Evolutionary conservation across 2,329 filamentous ascomycete species (phyloP).

Genomic region (Sporothrix dimorphospora): DNA sequence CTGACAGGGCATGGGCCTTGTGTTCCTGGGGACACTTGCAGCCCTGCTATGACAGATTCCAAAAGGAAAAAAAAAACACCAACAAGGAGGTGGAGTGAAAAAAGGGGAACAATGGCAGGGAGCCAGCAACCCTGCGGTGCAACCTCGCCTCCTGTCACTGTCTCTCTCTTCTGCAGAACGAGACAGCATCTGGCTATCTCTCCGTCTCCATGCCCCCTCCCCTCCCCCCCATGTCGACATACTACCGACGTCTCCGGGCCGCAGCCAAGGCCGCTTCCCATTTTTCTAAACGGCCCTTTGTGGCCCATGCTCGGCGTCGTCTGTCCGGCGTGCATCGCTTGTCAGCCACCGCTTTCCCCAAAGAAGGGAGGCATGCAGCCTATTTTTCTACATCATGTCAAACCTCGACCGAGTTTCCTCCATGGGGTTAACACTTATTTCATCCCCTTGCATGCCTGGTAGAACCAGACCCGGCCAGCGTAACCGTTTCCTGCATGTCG

Average conservation of each 20-base stretch:
- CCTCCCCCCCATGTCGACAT: not conserved
- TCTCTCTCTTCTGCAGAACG: not conserved
- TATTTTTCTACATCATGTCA: not conserved
- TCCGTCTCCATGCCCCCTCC: too few relatives aligned
- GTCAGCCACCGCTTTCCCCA: not conserved
- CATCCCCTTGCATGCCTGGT: not conserved
- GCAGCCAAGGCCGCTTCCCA: not conserved
- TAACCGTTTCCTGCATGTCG: not conserved
- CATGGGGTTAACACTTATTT: not conserved
- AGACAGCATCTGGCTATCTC: not conserved
- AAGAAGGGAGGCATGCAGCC: not conserved
- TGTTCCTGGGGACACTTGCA: not conserved
- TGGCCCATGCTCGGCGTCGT: not conserved
- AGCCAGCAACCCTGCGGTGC: not conserved
- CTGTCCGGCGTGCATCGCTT: not conserved
- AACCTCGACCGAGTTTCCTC: conserved; percentile 1
- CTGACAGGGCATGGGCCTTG: not conserved
- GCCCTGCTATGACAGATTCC: not conserved
- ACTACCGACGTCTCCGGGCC: not conserved
- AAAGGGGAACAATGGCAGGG: not conserved
- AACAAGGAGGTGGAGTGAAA: not conserved
- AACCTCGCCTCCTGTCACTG: not conserved
- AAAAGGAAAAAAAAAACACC: too few relatives aligned
- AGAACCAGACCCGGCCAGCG: not conserved
- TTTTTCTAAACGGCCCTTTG: conserved; percentile 12